These are phyloP conservation scores for Pseudodiploospora longispora DNA, from an alignment of 2,329 filamentous ascomycete species.

Conservation along the genomic window DNA sequence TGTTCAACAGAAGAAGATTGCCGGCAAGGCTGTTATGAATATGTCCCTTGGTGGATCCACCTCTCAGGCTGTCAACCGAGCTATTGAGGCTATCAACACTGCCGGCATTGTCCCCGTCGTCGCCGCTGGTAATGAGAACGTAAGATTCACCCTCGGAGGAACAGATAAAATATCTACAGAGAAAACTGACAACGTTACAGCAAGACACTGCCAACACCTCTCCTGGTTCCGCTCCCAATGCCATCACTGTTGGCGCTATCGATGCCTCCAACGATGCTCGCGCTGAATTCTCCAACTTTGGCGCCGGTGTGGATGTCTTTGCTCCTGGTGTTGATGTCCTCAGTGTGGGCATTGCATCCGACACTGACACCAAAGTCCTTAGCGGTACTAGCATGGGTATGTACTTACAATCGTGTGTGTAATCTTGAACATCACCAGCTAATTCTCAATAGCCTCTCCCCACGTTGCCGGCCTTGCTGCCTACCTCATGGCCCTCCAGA, in stretches of 20 bases:
- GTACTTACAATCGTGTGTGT: background rate
- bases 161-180: no score
- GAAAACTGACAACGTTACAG: conserved; percentile 10
- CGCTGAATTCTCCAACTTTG: conserved; percentile 53
- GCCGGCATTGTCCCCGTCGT: conserved; percentile 49
- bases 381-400: conserved; percentile 52
- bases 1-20: conserved; percentile 29
- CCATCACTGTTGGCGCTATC: conserved; percentile 54
- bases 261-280: conserved; percentile 40
- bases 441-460: conserved; percentile 41
- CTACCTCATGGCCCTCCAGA: conserved; percentile 55
- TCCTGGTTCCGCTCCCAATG: conserved; percentile 46
- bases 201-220: conserved; percentile 42
- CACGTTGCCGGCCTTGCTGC: conserved; percentile 61
- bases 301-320: conserved; percentile 43
- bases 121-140: conserved; percentile 52
- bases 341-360: conserved; percentile 42
- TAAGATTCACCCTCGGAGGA: conserved; percentile 13
- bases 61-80: conserved; percentile 46
- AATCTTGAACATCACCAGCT: background rate
- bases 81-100: conserved; percentile 39
- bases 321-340: conserved; percentile 47
- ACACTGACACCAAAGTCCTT: conserved; percentile 36
- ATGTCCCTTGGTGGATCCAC: conserved; percentile 50
- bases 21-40: conserved; percentile 52